Percentiles rank a stretch among this genome's conserved stretches.
Evolutionary conservation across 306 rosid species (phyloP).

Genomic region (Datisca glomerata): DNA sequence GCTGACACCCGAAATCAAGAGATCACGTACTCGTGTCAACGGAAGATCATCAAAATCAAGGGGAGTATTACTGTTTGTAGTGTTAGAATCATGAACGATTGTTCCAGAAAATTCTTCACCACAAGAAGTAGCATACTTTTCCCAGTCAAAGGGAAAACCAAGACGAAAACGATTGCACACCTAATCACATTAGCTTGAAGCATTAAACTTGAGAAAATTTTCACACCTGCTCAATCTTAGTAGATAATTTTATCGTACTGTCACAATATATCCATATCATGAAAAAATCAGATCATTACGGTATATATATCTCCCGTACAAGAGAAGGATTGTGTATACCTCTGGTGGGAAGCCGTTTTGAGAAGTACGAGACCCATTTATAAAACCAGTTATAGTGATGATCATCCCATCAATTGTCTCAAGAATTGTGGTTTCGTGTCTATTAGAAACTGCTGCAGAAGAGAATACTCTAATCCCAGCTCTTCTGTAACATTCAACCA

Average conservation of each 20-base stretch:
- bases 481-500: slow-evolving; percentile 16
- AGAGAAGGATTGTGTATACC: slow-evolving; percentile 16
- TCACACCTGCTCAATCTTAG: background rate
- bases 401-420: slow-evolving; percentile 31
- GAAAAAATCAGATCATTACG: background rate
- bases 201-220: too few species aligned
- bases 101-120: slow-evolving; percentile 7
- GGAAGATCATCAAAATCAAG: slow-evolving; percentile 16
- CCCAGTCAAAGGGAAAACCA: slow-evolving; percentile 80
- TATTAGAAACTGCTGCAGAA: slow-evolving; percentile 29
- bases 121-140: slow-evolving; percentile 20
- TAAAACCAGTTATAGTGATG: slow-evolving; percentile 17
- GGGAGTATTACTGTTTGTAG: slow-evolving; percentile 3
- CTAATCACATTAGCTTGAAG: too few species aligned
- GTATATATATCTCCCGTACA: background rate
- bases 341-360: slow-evolving; percentile 27
- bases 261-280: too few species aligned
- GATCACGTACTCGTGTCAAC: slow-evolving; percentile 15
- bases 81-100: slow-evolving; percentile 9
- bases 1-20: slow-evolving; percentile 18
- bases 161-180: slow-evolving; percentile 37
- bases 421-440: slow-evolving; percentile 23
- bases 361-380: slow-evolving; percentile 25
- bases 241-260: background rate
- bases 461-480: slow-evolving; percentile 17